These are phyloP conservation scores for Pythium scleroteichum DNA, from an alignment of 352 stramenopile species.

Conservation along the genomic window DNA sequence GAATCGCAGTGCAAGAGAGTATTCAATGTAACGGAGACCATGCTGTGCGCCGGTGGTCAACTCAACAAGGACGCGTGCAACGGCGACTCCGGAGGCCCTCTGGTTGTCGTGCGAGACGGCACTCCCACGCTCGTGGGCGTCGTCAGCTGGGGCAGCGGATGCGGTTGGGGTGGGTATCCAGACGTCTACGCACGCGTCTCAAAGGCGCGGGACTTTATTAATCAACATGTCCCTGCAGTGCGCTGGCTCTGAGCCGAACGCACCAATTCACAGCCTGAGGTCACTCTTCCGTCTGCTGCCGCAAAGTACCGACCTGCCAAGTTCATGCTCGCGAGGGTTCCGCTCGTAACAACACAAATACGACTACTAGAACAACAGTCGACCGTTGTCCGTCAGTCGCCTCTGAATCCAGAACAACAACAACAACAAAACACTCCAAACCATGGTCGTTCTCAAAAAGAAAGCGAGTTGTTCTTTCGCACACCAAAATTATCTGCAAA, in stretches of 20 bases:
- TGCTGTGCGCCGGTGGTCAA: slow-evolving; percentile 42
- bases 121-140: slow-evolving; percentile 35
- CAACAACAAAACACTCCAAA: no score
- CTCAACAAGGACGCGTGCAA: slow-evolving; percentile 31
- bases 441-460: no score
- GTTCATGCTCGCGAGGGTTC: no score
- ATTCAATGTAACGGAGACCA: slow-evolving; percentile 26
- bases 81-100: slow-evolving; percentile 45
- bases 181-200: slow-evolving; percentile 46
- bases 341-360: no score
- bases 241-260: slow-evolving; percentile 9
- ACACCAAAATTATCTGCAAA: no score
- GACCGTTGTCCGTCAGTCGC: no score
- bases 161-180: slow-evolving; percentile 32
- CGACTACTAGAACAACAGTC: no score
- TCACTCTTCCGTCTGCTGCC: no score
- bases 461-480: no score
- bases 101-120: slow-evolving; percentile 28
- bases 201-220: slow-evolving; percentile 19
- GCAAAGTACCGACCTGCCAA: no score
- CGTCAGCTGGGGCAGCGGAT: slow-evolving; percentile 44
- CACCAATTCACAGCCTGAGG: no score
- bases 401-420: no score
- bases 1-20: slow-evolving; percentile 32
- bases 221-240: slow-evolving; percentile 17